Evolutionary conservation across 352 stramenopile genomes (phyloP), one percentile per base, ranked within the genome.

Genomic region (Phytophthora meadii): DNA sequence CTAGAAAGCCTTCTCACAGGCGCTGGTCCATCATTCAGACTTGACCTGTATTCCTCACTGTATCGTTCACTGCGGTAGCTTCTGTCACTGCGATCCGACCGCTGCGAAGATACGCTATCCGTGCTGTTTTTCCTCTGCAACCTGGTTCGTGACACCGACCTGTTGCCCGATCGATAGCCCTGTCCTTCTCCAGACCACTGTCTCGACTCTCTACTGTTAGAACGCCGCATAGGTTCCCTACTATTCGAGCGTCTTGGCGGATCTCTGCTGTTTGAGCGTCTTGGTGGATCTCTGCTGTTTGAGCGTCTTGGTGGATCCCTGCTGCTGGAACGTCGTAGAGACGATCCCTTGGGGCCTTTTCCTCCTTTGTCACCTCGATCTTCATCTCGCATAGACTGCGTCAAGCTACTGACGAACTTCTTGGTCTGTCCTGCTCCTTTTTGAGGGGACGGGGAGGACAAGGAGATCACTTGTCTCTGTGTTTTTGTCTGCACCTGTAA

Each of bases 71-170:
- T 72, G 22, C 72, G 68, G 25, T 61, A 45, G 27, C 60, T 72
- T n/a, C 28, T 58, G 24, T 87, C 76, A 36, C 73, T 82, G 27
- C 70, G 63, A 14, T 82, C 79, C 17, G 79, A 88, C 10, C 72
- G 72, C 39, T 81, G 77, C 6, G 77, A 86, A 5, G 70, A 82
- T 12, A 87, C 68, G 28, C 78, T 87, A 45, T 88, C 79, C 14
- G 68, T 68, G 59, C 79, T 88, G 61, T 83, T 83, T 65, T 88
- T 88, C 27, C 79, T 68, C 2, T 59, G 68, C 34, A 81, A 47
- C 8, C 50, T 72, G 8, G 61, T 68, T 48, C 62, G 69, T 19
- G 74, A 67, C 28, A 70, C 45, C 1, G 69, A 79, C 11, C 61
- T 67, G 15, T 53, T 64, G 7, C 72, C 59, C 19, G 61, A 54